Evolutionary conservation across 1,284 basidiomycete species (phyloP).

Genomic region (Microstroma glucosiphilum): DNA sequence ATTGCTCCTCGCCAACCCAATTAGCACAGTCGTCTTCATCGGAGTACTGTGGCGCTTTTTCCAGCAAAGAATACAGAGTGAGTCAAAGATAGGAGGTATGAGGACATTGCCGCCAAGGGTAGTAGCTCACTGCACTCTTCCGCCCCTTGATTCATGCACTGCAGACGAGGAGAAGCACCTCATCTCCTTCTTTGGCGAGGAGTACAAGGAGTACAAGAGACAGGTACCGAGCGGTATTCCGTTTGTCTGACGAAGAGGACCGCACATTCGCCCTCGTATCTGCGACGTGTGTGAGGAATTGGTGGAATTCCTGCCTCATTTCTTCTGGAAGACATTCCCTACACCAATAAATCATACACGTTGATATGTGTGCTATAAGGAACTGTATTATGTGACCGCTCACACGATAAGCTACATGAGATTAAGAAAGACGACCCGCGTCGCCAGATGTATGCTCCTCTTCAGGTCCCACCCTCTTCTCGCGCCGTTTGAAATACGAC

Average conservation of each 20-base stretch:
- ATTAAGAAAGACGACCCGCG: too few species aligned
- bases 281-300: too few species aligned
- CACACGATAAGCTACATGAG: too few species aligned
- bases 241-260: too few species aligned
- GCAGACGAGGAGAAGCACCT: conserved; percentile 69
- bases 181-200: conserved; percentile 72
- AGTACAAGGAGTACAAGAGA: conserved; percentile 66
- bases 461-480: neutral
- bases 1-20: conserved; percentile 78
- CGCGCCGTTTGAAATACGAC: too few species aligned
- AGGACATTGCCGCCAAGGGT: too few species aligned
- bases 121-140: neutral
- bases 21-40: conserved; percentile 64
- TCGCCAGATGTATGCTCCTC: neutral
- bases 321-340: too few species aligned
- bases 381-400: too few species aligned
- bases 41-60: conserved; percentile 80
- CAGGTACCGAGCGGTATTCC: conserved; percentile 60
- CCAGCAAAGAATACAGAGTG: conserved; percentile 63
- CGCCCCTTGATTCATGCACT: neutral
- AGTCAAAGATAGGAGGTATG: conserved; percentile 41
- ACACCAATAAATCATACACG: too few species aligned
- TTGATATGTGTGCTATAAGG: too few species aligned
- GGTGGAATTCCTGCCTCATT: too few species aligned
- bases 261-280: too few species aligned